Conservation (phyloP, 2,329 filamentous ascomycete species). For the Aspergillus tubingensis region DNA sequence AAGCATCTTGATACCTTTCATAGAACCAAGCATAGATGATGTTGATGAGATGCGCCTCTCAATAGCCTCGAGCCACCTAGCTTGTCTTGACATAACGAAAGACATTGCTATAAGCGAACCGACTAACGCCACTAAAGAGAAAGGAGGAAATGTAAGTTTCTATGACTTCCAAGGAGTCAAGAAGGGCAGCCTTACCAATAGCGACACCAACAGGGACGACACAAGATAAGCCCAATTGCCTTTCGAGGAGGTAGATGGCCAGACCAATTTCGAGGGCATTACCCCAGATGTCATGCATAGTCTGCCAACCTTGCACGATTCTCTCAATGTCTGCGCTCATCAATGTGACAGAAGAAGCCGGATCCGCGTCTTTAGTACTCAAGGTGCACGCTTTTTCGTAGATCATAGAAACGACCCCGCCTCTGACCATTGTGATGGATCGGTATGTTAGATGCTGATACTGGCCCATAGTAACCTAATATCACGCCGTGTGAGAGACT, state of each 20-base stretch:
- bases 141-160: not conserved
- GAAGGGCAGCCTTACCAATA: slow-evolving; percentile 32
- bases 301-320: slow-evolving; percentile 44
- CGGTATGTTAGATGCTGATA: slow-evolving; percentile 48
- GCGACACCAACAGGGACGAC: slow-evolving; percentile 48
- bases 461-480: slow-evolving; percentile 41
- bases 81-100: slow-evolving; percentile 44
- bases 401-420: slow-evolving; percentile 51
- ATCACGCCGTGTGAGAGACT: not conserved
- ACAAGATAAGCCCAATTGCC: slow-evolving; percentile 47
- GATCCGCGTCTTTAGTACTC: slow-evolving; percentile 36
- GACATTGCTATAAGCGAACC: slow-evolving; percentile 39
- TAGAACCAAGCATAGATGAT: slow-evolving; percentile 50
- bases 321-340: slow-evolving; percentile 52
- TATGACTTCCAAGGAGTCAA: not conserved
- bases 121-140: slow-evolving; percentile 34
- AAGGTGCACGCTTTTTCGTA: slow-evolving; percentile 48
- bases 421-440: slow-evolving; percentile 46
- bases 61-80: slow-evolving; percentile 53
- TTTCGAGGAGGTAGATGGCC: slow-evolving; percentile 46
- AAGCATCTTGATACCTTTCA: slow-evolving; percentile 56
- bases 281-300: slow-evolving; percentile 50
- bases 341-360: slow-evolving; percentile 43
- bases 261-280: slow-evolving; percentile 49
- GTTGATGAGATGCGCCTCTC: slow-evolving; percentile 53